Evolutionary conservation across 129 eudicot species (phyloP).

Genomic region (Helichrysum umbraculigerum): DNA sequence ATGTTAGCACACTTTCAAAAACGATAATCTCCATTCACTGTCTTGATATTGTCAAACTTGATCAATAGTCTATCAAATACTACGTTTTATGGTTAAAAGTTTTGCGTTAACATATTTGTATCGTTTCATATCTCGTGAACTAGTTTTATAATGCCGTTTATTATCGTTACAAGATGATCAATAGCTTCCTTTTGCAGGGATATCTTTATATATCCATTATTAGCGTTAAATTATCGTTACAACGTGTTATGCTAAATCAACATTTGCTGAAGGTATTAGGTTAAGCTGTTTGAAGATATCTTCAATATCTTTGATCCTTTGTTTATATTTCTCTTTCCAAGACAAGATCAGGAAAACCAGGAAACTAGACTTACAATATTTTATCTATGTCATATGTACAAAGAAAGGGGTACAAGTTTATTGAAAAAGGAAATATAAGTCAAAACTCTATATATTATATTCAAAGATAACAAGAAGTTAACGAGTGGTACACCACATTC

Average conservation of each 20-base stretch:
- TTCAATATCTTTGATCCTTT: slow-evolving; percentile 17
- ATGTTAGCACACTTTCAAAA: background rate
- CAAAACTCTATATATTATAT: slow-evolving; percentile 16
- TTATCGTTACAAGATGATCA: background rate
- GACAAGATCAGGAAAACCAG: slow-evolving; percentile 55
- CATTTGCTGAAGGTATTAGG: background rate
- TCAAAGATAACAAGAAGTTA: slow-evolving; percentile 25
- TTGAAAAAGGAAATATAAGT: slow-evolving; percentile 27
- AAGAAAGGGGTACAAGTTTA: slow-evolving; percentile 28
- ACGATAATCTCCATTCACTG: background rate
- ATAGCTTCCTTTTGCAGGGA: background rate
- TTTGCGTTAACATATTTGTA: background rate
- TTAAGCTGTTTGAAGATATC: slow-evolving; percentile 24
- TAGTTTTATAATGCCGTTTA: background rate
- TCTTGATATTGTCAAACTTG: background rate
- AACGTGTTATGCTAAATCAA: background rate
- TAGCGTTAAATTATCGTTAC: background rate
- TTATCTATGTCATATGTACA: slow-evolving; percentile 29
- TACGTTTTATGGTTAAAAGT: background rate
- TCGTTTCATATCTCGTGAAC: background rate
- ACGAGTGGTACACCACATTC: slow-evolving; percentile 50
- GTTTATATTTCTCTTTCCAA: slow-evolving; percentile 16
- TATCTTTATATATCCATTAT: background rate
- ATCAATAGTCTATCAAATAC: slow-evolving; percentile 5
- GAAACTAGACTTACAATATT: slow-evolving; percentile 24